phyloP scores from a whole-genome alignment of 164 flowering plant species.

The Macadamia integrifolia region DNA sequence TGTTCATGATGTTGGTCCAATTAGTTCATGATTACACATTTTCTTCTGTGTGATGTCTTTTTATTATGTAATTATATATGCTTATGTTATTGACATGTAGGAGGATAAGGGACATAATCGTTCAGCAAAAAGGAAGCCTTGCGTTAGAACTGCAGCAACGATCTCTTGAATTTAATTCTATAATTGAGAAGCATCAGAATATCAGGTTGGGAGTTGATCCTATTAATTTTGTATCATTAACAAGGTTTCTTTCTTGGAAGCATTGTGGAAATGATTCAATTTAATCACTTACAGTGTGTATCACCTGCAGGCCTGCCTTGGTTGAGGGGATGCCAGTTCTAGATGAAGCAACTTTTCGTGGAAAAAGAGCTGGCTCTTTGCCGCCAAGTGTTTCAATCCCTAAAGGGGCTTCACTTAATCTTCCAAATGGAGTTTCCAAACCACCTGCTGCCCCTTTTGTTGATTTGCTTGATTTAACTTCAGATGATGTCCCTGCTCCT shows the following conservation, averaged over 20 bases:
- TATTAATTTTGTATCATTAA: not conserved
- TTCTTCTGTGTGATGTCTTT: not conserved
- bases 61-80: not conserved
- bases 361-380: constrained; percentile 69
- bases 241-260: not conserved
- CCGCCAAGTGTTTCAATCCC: constrained; percentile 52
- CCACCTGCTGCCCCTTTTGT: constrained; percentile 70
- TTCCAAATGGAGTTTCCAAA: constrained; percentile 89
- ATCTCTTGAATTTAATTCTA: constrained; percentile 82
- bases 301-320: constrained; percentile 56
- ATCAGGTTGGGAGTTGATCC: constrained; percentile 49
- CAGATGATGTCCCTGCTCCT: constrained; percentile 75
- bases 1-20: not conserved
- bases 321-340: constrained; percentile 96
- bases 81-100: constrained; percentile 29
- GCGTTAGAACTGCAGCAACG: constrained; percentile 95
- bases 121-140: constrained; percentile 72
- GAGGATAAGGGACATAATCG: constrained; percentile 63
- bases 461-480: constrained; percentile 84
- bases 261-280: not conserved
- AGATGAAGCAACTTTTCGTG: constrained; percentile 83
- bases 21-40: not conserved
- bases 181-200: constrained; percentile 79
- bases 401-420: constrained; percentile 46
- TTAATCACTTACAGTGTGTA: not conserved